Base-by-base conservation (phyloP, 2,329 filamentous ascomycete species). In the Monilinia laxa region DNA sequence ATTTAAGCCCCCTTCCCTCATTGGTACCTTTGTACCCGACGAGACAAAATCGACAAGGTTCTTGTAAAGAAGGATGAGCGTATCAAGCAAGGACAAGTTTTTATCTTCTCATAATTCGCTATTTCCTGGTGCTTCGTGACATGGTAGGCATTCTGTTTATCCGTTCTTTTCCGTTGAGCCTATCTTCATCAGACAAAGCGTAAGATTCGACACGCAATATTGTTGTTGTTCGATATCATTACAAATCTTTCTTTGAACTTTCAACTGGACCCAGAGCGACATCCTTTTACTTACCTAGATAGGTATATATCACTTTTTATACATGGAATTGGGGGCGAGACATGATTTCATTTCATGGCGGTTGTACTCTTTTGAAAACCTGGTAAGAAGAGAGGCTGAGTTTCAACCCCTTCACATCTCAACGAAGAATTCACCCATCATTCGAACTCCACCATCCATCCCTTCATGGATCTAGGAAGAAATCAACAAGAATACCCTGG, bases 11-110 rank as follows among this genome's bases (percentile, higher is more conserved):
- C 16, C 28, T 28, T 59, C 42, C 47, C 35, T 60, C 28, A 51
- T 23, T 23, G 47, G 23, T 51, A 18, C 20, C 38, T 60, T 52
- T 56, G 14, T 52, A 23, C 51, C 31, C 35, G 45, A 53, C 35
- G 45, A 42, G 49, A 40, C 2, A 52, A 58, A 54, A 42, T 28
- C 20, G 31, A 31, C 10, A 9, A 52, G 12, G 54, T 31, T 31
- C n/a, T 31, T 63, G 49, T 25, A 54, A 53, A 45, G 38, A 53
- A 25, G 42, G 47, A 52, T 35, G 31, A 51, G 38, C 55, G 64
- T 65, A 65, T 60, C 55, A 65, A 58, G 64, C 38, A 60, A 53
- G 54, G 55, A 65, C 64, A 65, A 60, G 64, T 60, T 65, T 60
- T 38, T 38, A 23, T 45, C n/a, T 40, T 35, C 54, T 40, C 12